These are phyloP conservation scores for Pistacia vera DNA, from an alignment of 345 rosid genomes.

Conservation along the genomic window DNA sequence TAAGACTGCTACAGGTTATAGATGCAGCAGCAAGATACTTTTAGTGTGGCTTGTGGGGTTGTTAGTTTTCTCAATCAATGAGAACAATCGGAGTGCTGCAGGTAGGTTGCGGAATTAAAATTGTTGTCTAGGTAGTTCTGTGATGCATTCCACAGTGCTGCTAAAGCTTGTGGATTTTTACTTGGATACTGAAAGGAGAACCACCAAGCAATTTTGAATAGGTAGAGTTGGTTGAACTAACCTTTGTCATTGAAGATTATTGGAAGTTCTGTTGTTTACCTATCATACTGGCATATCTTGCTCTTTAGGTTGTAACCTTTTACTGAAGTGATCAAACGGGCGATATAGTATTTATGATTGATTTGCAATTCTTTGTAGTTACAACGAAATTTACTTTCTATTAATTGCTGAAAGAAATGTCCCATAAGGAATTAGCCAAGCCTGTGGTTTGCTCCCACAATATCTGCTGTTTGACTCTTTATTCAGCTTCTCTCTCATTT, in stretches of 20 bases:
- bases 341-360: neutral
- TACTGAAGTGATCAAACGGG: neutral
- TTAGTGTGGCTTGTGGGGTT: too few relatives aligned
- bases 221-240: neutral
- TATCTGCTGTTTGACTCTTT: neutral
- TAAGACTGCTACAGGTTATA: neutral
- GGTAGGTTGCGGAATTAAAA: too few relatives aligned
- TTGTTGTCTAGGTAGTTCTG: neutral
- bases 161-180: neutral
- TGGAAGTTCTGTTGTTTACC: neutral
- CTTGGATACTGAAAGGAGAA: neutral
- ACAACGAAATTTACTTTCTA: too few relatives aligned
- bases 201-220: neutral
- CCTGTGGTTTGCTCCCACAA: too few relatives aligned
- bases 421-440: too few relatives aligned
- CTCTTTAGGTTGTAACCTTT: neutral
- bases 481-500: neutral
- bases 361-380: neutral
- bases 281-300: neutral
- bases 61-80: too few relatives aligned
- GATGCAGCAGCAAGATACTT: too few relatives aligned
- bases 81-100: too few relatives aligned
- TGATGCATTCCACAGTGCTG: neutral
- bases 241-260: neutral
- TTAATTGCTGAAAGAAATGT: too few relatives aligned